Evolutionary conservation across 306 rosid genomes (phyloP), one percentile per base, ranked within the genome.

Genomic region (Crotalaria pallida): DNA sequence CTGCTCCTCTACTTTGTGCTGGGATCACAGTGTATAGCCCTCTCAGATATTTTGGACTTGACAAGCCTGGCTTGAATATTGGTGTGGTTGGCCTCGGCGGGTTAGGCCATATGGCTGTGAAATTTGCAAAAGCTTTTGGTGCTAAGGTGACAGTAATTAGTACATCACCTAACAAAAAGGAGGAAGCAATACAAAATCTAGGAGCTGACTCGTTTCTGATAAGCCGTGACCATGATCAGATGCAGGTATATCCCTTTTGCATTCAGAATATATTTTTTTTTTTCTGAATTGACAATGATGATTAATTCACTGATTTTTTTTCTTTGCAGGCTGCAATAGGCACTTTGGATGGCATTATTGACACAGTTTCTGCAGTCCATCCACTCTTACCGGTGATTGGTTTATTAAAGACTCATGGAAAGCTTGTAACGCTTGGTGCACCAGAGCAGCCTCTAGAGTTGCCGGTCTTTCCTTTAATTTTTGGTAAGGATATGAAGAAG

Each of bases 21-120:
- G 83, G 86, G 17, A 75, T 82, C 56, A 70, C 86, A 7, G 74
- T 73, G n/a, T 83, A 71, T 38, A 79, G 86, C 40, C 86, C 86
- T 22, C 1, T 71, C 31, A 75, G 73, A 38, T 31, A 65, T 10
- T 83, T 19, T 24, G 84, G 70, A 4, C 73, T 83, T 0, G 81
- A 72, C 53, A 38, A 79, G 69, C 79, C 86, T 0, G 81, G 84
- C 2, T 47, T 71, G 56, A 65, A 75, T 34, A 11, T 83, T 11
- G 86, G 84, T 0, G 76, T 83, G 15, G 86, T 75, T 13, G 86
- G 81, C n/a, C 77, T 83, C 1, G 84, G 84, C 1, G 86, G 81
- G 11, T 44, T 83, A 1, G 86, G 86, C 10, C 86, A 71, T 5
- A 18, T 78, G 31, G 86, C 75, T 1, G 76, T 82, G 1, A 82